phyloP scores from a whole-genome alignment of 805 yeast genomes.

The Zygosaccharomyces kombuchaensis region DNA sequence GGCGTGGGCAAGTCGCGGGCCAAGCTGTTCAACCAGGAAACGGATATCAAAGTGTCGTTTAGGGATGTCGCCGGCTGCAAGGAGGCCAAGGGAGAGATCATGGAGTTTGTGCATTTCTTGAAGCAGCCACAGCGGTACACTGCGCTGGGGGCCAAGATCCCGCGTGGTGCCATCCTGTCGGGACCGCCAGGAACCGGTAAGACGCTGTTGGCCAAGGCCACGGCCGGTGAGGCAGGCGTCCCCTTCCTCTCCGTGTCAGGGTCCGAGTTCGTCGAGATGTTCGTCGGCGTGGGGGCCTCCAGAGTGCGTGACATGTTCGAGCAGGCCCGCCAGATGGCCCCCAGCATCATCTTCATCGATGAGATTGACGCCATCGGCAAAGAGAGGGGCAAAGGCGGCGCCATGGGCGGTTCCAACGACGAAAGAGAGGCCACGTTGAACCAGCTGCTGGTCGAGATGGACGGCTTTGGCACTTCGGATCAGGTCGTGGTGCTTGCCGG shows the following conservation, averaged over 20 bases:
- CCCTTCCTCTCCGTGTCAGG: slow-evolving; percentile 90
- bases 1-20: slow-evolving; percentile 77
- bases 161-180: slow-evolving; percentile 88
- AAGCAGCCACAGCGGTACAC: slow-evolving; percentile 83
- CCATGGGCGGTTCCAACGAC: slow-evolving; percentile 78
- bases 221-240: slow-evolving; percentile 96
- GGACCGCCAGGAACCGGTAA: slow-evolving; percentile 99
- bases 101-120: slow-evolving; percentile 89
- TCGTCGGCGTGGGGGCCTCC: slow-evolving; percentile 94
- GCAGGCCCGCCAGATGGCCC: slow-evolving; percentile 86
- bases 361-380: slow-evolving; percentile 96
- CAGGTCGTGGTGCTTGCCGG: slow-evolving; percentile 94
- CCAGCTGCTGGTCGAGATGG: slow-evolving; percentile 92
- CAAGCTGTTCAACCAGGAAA: slow-evolving; percentile 75
- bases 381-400: slow-evolving; percentile 69
- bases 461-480: slow-evolving; percentile 82
- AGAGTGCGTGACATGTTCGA: slow-evolving; percentile 90
- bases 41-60: slow-evolving; percentile 75
- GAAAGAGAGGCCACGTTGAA: slow-evolving; percentile 91
- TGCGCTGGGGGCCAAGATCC: slow-evolving; percentile 86
- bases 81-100: slow-evolving; percentile 90
- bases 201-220: slow-evolving; percentile 86
- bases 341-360: slow-evolving; percentile 85
- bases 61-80: slow-evolving; percentile 93
- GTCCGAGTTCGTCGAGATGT: slow-evolving; percentile 95